Evolutionary conservation across 805 yeast species (phyloP).

Genomic region (Cyberlindnera americana): DNA sequence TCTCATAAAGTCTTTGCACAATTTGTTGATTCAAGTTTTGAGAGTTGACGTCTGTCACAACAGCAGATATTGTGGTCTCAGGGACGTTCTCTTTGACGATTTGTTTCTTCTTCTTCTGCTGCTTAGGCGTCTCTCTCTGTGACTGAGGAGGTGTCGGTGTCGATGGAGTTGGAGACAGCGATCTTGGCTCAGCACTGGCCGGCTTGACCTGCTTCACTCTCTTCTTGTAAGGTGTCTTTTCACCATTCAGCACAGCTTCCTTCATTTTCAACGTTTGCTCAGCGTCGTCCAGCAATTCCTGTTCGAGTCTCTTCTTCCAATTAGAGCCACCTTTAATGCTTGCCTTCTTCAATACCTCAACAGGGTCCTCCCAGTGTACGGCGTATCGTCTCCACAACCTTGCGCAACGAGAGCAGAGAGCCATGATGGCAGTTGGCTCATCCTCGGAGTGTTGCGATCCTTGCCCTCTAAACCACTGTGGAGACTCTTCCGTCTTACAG

Average conservation of each 20-base stretch:
- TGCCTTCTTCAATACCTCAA: constrained; percentile 52
- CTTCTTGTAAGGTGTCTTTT: constrained; percentile 11
- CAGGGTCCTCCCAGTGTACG: constrained; percentile 78
- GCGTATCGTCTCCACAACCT: constrained; percentile 90
- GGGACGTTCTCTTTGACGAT: not conserved
- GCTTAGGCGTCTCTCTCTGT: constrained; percentile 1
- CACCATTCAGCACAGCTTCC: constrained; percentile 3
- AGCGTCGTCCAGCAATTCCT: constrained; percentile 63
- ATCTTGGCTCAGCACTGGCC: constrained; percentile 14
- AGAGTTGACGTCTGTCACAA: not conserved
- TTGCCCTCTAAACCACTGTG: constrained; percentile 69
- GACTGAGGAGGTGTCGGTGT: constrained; percentile 2
- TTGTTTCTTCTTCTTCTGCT: constrained; percentile 3
- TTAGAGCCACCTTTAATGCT: constrained; percentile 43
- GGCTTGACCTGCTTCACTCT: not conserved
- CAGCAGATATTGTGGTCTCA: not conserved
- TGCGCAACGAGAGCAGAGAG: constrained; percentile 84
- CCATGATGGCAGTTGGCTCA: constrained; percentile 39
- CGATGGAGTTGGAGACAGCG: constrained; percentile 14
- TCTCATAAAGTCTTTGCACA: constrained; percentile 17
- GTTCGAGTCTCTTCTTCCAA: constrained; percentile 63
- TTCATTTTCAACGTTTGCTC: constrained; percentile 38
- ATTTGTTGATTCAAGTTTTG: constrained; percentile 14
- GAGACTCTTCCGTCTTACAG: constrained; percentile 55
- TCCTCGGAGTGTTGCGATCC: constrained; percentile 45